Conservation (phyloP, 192 early-diverging fungal species). For the Mortierella alpina region DNA sequence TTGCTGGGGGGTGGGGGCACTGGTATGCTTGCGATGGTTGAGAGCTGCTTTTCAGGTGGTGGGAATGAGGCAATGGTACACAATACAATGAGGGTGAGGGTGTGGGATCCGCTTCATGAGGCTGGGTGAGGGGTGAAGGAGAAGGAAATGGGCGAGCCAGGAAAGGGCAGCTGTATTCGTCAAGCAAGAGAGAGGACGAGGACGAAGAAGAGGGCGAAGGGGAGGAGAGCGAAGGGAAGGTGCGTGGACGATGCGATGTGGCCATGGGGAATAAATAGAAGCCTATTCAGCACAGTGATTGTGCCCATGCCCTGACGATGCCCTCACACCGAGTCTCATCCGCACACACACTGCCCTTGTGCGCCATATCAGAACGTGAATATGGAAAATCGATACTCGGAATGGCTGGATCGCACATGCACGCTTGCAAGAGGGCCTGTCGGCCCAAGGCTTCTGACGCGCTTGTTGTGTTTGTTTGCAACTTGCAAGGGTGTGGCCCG, state of each 20-base stretch:
- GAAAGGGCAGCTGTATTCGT: not conserved
- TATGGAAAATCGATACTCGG: no score
- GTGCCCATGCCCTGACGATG: no score
- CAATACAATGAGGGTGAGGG: not conserved
- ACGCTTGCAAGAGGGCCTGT: no score
- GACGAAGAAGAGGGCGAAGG: not conserved
- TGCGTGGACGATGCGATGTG: no score
- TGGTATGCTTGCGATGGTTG: not conserved
- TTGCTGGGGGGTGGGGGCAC: not conserved
- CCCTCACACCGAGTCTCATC: no score
- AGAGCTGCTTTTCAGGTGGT: conserved; percentile 4
- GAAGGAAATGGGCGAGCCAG: not conserved
- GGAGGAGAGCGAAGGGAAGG: not conserved
- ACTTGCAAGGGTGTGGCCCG: no score
- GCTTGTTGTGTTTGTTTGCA: no score
- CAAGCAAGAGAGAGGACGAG: not conserved
- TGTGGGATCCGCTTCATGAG: not conserved
- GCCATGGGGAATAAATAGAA: not conserved
- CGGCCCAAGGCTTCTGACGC: no score
- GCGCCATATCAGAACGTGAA: no score
- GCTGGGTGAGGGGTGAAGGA: not conserved
- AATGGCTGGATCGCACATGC: no score
- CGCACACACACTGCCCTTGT: no score
- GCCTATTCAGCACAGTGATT: no score
- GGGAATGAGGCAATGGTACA: not conserved